Evolutionary conservation across 192 early-diverging fungal genomes (phyloP).

Genomic region (Phycomyces nitens): DNA sequence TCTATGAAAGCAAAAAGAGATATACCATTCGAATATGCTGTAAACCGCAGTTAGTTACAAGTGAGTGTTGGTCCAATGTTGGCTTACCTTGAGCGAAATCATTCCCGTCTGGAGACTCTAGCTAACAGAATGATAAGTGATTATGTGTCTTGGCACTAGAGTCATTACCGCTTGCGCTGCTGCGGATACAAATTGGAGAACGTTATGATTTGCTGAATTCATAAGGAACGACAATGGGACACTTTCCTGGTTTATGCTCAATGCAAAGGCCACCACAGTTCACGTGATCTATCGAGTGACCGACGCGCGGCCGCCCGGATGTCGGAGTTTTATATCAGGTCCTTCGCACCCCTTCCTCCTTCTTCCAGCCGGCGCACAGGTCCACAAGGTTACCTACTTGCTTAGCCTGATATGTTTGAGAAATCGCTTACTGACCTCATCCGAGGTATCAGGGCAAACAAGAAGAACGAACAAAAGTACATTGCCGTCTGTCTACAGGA

Average conservation of each 20-base stretch:
- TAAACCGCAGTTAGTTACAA: background rate
- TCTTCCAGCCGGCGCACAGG: background rate
- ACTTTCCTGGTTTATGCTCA: background rate
- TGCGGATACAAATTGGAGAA: constrained; percentile 37
- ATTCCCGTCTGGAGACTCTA: background rate
- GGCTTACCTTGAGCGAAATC: background rate
- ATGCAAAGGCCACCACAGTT: background rate
- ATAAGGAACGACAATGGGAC: constrained; percentile 10
- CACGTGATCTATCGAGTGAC: background rate
- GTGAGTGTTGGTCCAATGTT: background rate
- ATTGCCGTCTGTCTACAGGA: constrained; percentile 85
- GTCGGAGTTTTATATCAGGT: too few species aligned
- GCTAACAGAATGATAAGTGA: background rate
- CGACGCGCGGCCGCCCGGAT: background rate
- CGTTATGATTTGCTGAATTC: constrained; percentile 29
- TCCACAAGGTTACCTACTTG: background rate
- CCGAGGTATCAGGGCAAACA: constrained; percentile 89
- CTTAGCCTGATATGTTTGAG: constrained; percentile 57
- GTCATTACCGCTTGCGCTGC: constrained; percentile 27
- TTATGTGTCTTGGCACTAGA: background rate
- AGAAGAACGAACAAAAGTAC: constrained; percentile 83
- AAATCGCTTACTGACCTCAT: constrained; percentile 89
- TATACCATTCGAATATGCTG: background rate
- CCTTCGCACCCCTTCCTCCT: background rate
- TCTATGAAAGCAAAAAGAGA: constrained; percentile 2